Conservation (phyloP, 805 yeast genomes). For the Barnettozyma vustinii region DNA sequence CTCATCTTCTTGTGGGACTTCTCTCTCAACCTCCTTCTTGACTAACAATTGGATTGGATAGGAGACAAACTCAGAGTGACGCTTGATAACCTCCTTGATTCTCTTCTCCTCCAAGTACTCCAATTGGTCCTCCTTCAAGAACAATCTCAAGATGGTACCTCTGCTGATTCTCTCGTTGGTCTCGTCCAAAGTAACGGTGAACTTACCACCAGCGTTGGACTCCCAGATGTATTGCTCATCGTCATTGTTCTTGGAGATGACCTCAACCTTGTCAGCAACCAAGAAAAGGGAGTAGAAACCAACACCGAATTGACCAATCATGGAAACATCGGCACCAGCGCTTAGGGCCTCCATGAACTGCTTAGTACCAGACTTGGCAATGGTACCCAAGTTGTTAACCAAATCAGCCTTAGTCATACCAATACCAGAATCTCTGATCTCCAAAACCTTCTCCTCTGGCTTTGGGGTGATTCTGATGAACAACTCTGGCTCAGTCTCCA, state of each 20-base stretch:
- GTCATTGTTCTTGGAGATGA: slow-evolving; percentile 95
- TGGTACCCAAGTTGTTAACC: slow-evolving; percentile 98
- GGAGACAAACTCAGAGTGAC: slow-evolving; percentile 98
- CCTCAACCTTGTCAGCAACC: slow-evolving; percentile 98
- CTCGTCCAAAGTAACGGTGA: slow-evolving; percentile 90
- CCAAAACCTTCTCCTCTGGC: slow-evolving; percentile 90
- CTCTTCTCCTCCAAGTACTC: slow-evolving; percentile 99
- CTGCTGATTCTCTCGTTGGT: slow-evolving; percentile 81
- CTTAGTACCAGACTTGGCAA: slow-evolving; percentile 99
- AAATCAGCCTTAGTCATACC: slow-evolving; percentile 99
- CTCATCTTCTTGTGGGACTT: slow-evolving; percentile 51
- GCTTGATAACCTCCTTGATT: slow-evolving; percentile 98
- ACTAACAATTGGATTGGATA: slow-evolving; percentile 98
- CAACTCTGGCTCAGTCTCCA: slow-evolving; percentile 93
- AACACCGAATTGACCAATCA: slow-evolving; percentile 99
- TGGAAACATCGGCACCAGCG: slow-evolving; percentile 99
- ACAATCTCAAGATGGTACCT: slow-evolving; percentile 93
- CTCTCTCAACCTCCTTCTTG: slow-evolving; percentile 73
- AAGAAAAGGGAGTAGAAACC: slow-evolving; percentile 99
- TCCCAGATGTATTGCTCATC: slow-evolving; percentile 99
- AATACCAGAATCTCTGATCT: slow-evolving; percentile 98
- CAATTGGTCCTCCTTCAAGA: slow-evolving; percentile 97
- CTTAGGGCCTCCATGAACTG: slow-evolving; percentile 99
- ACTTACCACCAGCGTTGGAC: slow-evolving; percentile 99
- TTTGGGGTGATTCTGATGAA: slow-evolving; percentile 96